Percentiles rank a stretch among this genome's conserved stretches.
phyloP scores from a whole-genome alignment of 2,329 filamentous ascomycete species.

The Arthrocladium fulminans region DNA sequence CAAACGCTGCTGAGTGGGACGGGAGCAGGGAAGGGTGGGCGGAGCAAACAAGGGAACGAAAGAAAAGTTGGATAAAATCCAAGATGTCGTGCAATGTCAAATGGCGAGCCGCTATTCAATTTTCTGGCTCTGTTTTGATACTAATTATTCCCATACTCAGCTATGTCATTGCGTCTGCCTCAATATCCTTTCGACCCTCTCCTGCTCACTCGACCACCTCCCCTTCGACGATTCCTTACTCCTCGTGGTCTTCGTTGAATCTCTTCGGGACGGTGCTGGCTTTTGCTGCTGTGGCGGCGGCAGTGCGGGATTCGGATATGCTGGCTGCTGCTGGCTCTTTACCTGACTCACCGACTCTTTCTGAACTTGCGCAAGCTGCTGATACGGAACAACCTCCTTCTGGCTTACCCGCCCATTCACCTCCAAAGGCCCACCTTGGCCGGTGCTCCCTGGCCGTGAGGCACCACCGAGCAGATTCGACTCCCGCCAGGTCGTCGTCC shows the following conservation, averaged over 20 bases:
- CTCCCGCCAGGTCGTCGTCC: neutral
- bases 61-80: too few species aligned
- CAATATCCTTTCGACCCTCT: constrained; percentile 5
- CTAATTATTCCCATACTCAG: too few species aligned
- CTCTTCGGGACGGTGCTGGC: neutral
- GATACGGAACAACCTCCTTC: neutral
- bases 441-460: neutral
- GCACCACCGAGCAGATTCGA: neutral
- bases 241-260: constrained; percentile 3
- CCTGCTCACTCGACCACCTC: constrained; percentile 4
- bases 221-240: constrained; percentile 2
- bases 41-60: too few species aligned
- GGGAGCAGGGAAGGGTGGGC: too few species aligned
- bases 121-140: too few species aligned
- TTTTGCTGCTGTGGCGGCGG: neutral
- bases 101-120: too few species aligned
- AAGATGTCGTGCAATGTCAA: too few species aligned
- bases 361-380: neutral
- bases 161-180: neutral
- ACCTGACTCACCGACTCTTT: neutral
- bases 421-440: neutral
- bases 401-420: neutral
- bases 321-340: neutral
- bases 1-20: too few species aligned
- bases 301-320: neutral